Conservation (phyloP, 495 filamentous ascomycete species). For the Penicillium manginii region DNA sequence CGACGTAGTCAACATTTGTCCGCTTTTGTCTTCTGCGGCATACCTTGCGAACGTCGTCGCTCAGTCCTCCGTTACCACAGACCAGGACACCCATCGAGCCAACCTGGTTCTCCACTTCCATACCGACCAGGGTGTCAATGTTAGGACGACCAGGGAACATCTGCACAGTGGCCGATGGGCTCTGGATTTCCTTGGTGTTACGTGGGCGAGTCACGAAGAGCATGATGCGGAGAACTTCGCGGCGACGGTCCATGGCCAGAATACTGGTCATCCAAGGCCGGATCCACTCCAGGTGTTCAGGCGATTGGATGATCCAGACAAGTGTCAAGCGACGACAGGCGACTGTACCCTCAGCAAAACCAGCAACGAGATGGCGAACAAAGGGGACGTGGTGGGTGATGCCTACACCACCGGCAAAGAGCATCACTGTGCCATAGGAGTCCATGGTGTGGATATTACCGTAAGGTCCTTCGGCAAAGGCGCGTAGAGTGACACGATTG, state of each 20-base stretch:
- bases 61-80: conserved; percentile 82
- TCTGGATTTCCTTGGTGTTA: conserved; percentile 70
- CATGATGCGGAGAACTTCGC: conserved; percentile 79
- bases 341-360: conserved; percentile 70
- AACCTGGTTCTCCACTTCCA: conserved; percentile 75
- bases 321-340: conserved; percentile 81
- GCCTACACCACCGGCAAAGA: conserved; percentile 90
- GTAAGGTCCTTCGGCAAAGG: conserved; percentile 86
- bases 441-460: conserved; percentile 78
- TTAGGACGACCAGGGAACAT: conserved; percentile 86
- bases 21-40: conserved; percentile 66
- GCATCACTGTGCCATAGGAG: conserved; percentile 86
- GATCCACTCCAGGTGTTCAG: conserved; percentile 90
- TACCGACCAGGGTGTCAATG: conserved; percentile 71
- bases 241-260: conserved; percentile 73
- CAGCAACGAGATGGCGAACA: conserved; percentile 75
- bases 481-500: conserved; percentile 55
- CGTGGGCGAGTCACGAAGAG: conserved; percentile 86
- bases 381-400: conserved; percentile 96
- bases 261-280: conserved; percentile 91
- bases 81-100: conserved; percentile 92
- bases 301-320: conserved; percentile 89
- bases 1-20: conserved; percentile 76
- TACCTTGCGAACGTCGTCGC: conserved; percentile 80
- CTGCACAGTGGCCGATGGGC: conserved; percentile 73